phyloP scores from a whole-genome alignment of 768 basidiomycete genomes.

The Agrocybe pediades region DNA sequence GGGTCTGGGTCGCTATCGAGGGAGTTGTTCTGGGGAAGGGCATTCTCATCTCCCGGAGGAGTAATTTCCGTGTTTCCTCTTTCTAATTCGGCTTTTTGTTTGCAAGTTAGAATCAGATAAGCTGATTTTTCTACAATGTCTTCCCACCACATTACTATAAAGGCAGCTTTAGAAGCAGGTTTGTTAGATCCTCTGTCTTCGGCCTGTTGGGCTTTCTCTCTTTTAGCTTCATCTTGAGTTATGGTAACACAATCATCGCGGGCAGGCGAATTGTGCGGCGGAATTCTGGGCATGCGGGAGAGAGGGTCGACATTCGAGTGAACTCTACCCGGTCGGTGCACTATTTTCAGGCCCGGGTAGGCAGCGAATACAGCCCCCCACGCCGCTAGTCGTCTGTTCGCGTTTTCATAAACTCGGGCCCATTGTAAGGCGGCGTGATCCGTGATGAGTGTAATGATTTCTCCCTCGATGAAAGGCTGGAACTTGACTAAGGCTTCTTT shows the following conservation, averaged over 20 bases:
- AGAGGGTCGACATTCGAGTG: conserved; percentile 44
- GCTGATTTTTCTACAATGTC: conserved; percentile 18
- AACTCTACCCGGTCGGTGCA: conserved; percentile 38
- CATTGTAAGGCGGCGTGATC: conserved; percentile 37
- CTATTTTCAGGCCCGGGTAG: conserved; percentile 34
- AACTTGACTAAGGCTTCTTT: conserved; percentile 39
- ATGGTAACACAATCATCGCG: conserved; percentile 9
- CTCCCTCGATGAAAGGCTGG: conserved; percentile 36
- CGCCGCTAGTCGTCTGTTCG: conserved; percentile 33
- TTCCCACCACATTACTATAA: conserved; percentile 19
- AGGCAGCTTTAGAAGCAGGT: conserved; percentile 20
- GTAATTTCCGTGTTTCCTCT: too few relatives aligned
- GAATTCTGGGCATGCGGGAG: conserved; percentile 19
- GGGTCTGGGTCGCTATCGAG: too few relatives aligned
- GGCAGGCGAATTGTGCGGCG: conserved; percentile 18
- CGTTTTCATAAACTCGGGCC: conserved; percentile 37
- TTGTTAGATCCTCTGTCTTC: not conserved
- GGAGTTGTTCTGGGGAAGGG: too few relatives aligned
- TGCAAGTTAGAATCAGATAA: conserved; percentile 1
- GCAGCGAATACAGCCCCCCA: conserved; percentile 39
- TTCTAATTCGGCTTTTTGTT: not conserved
- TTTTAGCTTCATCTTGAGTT: conserved; percentile 2
- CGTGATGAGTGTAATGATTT: conserved; percentile 27
- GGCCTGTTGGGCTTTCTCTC: conserved; percentile 1
- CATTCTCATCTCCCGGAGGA: not conserved